Base-by-base conservation (phyloP, 2,329 filamentous ascomycete genomes). In the Pseudonectria buxi region DNA sequence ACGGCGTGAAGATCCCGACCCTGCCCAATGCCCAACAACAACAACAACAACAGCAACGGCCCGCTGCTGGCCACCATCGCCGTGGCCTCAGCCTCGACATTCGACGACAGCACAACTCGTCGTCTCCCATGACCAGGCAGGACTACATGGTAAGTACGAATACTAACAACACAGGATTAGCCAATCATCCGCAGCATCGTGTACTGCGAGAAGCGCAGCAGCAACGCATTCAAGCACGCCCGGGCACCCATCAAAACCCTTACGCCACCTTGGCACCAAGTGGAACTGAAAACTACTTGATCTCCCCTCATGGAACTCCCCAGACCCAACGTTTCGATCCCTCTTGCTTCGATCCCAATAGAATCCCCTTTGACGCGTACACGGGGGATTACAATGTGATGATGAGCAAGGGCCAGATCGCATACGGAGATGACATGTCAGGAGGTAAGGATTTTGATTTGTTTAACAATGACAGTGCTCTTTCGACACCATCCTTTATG, bases 121-220 rank as follows among this genome's bases (percentile, higher is more conserved):
- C 48, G 36, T 42, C 51, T 33, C 44, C 46, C 34, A 46, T 53
- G 45, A 33, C 46, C 47, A 39, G 53, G 54, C 58, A 59, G 45
- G 49, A 54, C 33, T 50, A 51, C 36, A 56, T 58, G 67, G 67
- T 74, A 71, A 71, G 69, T 67, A 70, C 62, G 48, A 51, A 55
- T 62, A 72, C 68, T 67, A 76, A 72, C 66, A 62, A 68, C 59
- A 60, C 66, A 70, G 68, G 68, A 74, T 64, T 69, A 69, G 53
- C 74, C 67, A 67, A 47, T 41, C 50, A 43, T 52, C 68, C 69
- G 75, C 84, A 89, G 76, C 83, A 87, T 76, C 49, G 53, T 36
- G 74, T 78, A 68, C 76, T 87, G 81, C 83, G 82, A 82, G 84
- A 86, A 85, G 76, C 83, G 80, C 86, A 90, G 78, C 79, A 86